Evolutionary conservation across 352 stramenopile species (phyloP).

Genomic region (Phytopythium cucurbitacearum): DNA sequence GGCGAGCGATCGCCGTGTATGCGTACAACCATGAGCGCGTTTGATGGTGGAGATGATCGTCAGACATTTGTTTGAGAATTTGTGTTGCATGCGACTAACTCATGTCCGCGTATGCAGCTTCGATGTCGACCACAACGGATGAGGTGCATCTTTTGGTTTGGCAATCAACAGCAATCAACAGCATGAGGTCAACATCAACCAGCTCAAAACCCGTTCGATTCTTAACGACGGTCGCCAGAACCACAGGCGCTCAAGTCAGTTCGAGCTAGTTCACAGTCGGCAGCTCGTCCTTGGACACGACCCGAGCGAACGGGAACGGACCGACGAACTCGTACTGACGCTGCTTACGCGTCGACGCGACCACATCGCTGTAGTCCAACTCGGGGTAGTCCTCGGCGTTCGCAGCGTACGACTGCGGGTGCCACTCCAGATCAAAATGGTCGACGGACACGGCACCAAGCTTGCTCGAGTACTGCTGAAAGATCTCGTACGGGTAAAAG

Average conservation of each 20-base stretch:
- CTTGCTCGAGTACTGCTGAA: slow-evolving; percentile 43
- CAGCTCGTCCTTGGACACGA: slow-evolving; percentile 41
- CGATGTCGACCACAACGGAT: too few species aligned
- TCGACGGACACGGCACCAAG: slow-evolving; percentile 73
- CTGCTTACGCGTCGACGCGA: slow-evolving; percentile 58
- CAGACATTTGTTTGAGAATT: too few species aligned
- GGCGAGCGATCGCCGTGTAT: slow-evolving; percentile 11
- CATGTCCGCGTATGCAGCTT: too few species aligned
- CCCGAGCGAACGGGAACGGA: slow-evolving; percentile 59
- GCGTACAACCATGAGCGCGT: slow-evolving; percentile 9
- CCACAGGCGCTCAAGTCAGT: background rate
- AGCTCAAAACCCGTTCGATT: too few species aligned
- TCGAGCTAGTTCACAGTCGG: slow-evolving; percentile 7
- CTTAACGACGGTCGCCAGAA: too few species aligned
- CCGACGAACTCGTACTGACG: slow-evolving; percentile 61
- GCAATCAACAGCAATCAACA: too few species aligned
- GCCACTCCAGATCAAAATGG: slow-evolving; percentile 66
- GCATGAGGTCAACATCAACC: too few species aligned
- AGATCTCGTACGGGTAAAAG: slow-evolving; percentile 70
- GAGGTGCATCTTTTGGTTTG: too few species aligned
- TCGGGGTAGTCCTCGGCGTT: slow-evolving; percentile 44
- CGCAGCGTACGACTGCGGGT: slow-evolving; percentile 55
- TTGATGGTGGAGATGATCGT: too few species aligned
- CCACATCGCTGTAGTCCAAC: slow-evolving; percentile 58
- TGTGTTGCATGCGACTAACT: too few species aligned